A percentile compares a stretch with the other conserved stretches of the same genome.
phyloP scores from a whole-genome alignment of 2,329 filamentous ascomycete species.

The Aureobasidium mangrovei region DNA sequence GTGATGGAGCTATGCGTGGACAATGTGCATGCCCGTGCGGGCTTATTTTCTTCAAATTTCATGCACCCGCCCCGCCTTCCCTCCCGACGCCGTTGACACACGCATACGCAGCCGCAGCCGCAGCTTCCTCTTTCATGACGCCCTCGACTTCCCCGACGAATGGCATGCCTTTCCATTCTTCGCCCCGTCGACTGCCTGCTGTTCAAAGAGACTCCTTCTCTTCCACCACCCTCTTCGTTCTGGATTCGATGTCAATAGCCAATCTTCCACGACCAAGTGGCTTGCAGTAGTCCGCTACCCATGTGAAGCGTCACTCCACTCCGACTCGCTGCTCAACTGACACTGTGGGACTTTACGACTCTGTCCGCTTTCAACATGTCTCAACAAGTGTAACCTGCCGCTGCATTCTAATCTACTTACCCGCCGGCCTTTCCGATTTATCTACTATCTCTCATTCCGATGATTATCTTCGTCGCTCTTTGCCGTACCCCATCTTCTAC shows the following conservation, averaged over 20 bases:
- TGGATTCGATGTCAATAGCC: not conserved
- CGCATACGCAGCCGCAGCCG: too few relatives aligned
- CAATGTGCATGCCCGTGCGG: constrained; percentile 1
- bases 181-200: not conserved
- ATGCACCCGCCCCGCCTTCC: constrained; percentile 1
- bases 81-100: not conserved
- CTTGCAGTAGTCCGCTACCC: constrained; percentile 13
- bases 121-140: not conserved
- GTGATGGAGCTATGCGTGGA: not conserved
- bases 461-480: not conserved
- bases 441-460: not conserved
- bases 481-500: not conserved
- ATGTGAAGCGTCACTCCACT: constrained; percentile 12
- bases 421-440: not conserved
- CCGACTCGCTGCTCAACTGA: constrained; percentile 1
- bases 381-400: constrained; percentile 10
- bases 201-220: not conserved
- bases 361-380: not conserved
- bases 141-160: constrained; percentile 1
- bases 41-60: not conserved
- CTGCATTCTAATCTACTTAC: not conserved
- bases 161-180: not conserved
- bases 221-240: not conserved
- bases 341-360: not conserved
- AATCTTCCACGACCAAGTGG: constrained; percentile 1